These are phyloP conservation scores for Aspergillus sp. DNA, from an alignment of 2,329 filamentous ascomycete genomes.

Conservation along the genomic window DNA sequence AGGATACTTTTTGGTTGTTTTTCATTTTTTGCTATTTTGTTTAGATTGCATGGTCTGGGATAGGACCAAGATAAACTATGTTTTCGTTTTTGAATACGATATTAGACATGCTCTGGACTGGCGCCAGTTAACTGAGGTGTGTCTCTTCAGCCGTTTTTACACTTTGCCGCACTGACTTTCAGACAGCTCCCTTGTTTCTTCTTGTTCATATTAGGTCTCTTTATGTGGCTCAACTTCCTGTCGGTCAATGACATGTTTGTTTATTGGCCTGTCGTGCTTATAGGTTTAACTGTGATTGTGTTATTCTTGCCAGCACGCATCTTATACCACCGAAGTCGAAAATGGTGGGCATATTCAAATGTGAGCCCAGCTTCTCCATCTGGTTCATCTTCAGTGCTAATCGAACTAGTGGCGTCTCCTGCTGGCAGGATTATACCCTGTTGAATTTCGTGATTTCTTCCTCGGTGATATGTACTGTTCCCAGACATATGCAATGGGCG, in stretches of 20 bases:
- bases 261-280: constrained; percentile 82
- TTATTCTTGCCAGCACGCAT: constrained; percentile 74
- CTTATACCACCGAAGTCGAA: constrained; percentile 72
- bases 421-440: constrained; percentile 82
- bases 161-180: constrained; percentile 15
- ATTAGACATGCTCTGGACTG: constrained; percentile 82
- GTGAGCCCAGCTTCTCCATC: constrained; percentile 51
- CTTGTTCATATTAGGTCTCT: constrained; percentile 70
- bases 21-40: constrained; percentile 81
- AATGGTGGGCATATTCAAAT: constrained; percentile 88
- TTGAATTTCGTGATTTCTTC: constrained; percentile 97
- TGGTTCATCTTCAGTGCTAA: constrained; percentile 13
- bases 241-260: constrained; percentile 69
- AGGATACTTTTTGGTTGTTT: constrained; percentile 82
- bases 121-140: constrained; percentile 75
- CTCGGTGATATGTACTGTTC: constrained; percentile 98
- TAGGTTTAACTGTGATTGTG: constrained; percentile 65
- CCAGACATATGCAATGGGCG: constrained; percentile 82
- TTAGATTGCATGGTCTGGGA: constrained; percentile 83
- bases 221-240: constrained; percentile 88
- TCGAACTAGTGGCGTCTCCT: constrained; percentile 72
- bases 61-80: constrained; percentile 85
- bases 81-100: constrained; percentile 96
- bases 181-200: constrained; percentile 76
- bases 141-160: constrained; percentile 10